A percentile compares a stretch with the other conserved stretches of the same genome.
phyloP scores from a whole-genome alignment of 768 basidiomycete genomes.

The Tylopilus subfusipes region DNA sequence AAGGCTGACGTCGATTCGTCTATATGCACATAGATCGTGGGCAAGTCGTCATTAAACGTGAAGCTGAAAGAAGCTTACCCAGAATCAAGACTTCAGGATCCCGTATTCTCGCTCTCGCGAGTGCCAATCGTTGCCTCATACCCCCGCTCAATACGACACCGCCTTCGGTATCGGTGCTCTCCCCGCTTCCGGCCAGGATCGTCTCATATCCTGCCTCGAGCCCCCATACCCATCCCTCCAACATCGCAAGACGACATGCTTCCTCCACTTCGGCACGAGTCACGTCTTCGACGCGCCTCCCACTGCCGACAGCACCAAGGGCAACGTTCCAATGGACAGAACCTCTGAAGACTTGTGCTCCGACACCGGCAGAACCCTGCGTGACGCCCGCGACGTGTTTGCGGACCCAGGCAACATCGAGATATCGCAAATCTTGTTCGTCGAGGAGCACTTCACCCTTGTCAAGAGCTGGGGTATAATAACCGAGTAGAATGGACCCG shows the following conservation, averaged over 20 bases:
- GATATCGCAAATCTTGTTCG: conserved; percentile 71
- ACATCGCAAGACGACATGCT: conserved; percentile 79
- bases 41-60: background rate
- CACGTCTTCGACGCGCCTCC: conserved; percentile 45
- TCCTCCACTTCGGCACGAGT: conserved; percentile 68
- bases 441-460: conserved; percentile 73
- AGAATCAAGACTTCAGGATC: conserved; percentile 89
- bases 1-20: conserved; percentile 83
- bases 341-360: conserved; percentile 60
- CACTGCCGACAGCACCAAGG: conserved; percentile 58
- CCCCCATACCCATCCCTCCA: conserved; percentile 82
- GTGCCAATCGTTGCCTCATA: conserved; percentile 85
- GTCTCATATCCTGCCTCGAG: conserved; percentile 92
- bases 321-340: conserved; percentile 85
- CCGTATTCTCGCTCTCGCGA: conserved; percentile 81
- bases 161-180: conserved; percentile 38
- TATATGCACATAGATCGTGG: conserved; percentile 23
- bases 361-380: conserved; percentile 60
- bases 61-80: conserved; percentile 49
- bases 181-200: conserved; percentile 43
- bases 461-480: conserved; percentile 58
- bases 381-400: conserved; percentile 71
- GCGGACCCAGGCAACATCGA: conserved; percentile 69
- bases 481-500: conserved; percentile 59
- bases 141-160: conserved; percentile 86